Base-by-base conservation (phyloP, 371 early-diverging fungal genomes). In the Batkoa obscura region DNA sequence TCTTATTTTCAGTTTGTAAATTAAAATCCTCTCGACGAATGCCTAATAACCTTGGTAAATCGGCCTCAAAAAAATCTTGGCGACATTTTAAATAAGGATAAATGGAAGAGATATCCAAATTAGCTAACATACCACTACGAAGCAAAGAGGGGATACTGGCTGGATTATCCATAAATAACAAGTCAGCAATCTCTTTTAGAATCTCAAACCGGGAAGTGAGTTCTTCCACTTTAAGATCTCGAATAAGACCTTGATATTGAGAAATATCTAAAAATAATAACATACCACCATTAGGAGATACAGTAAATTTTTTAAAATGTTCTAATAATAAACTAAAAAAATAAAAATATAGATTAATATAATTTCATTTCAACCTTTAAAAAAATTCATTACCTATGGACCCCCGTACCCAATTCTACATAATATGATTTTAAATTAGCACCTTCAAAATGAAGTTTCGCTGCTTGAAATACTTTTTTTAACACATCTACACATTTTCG, bases 221-320 rank as follows among this genome's bases (percentile, higher is more conserved):
- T 12, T 67, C 64, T 8, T 84, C 73, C 39, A 90, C 69, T 56
- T 80, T 81, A 71, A 90, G 92, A 39, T 67, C 64, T 43, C 72
- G 64, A 39, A 96, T 79, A 0, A 77, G 67, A 64, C 93, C 88
- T 66, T 88, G 90, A 64, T 94, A 96, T 66, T 81, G 86, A 13
- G 91, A 80, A 48, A 94, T 79, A 64, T 96, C 97, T 66, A 88
- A 89, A 57, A 87, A 73, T 36, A 96, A 72, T 42, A 91, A 69
- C 33, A 94, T 66, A 32, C 91, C 93, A 35, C 97, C 97, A 0
- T 72, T 78, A 36, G 76, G 72, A 50, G 76, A 86, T 35, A 91
- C 87, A 37, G 73, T 68, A 56, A 83, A 94, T 66, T 86, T 89
- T 67, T 86, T 88, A 59, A 89, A 78, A 61, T 94, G 94, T 43